Percentiles rank a stretch among this genome's conserved stretches.
phyloP scores from a whole-genome alignment of 2,329 filamentous ascomycete species.

The Teratosphaeria epicoccoides region DNA sequence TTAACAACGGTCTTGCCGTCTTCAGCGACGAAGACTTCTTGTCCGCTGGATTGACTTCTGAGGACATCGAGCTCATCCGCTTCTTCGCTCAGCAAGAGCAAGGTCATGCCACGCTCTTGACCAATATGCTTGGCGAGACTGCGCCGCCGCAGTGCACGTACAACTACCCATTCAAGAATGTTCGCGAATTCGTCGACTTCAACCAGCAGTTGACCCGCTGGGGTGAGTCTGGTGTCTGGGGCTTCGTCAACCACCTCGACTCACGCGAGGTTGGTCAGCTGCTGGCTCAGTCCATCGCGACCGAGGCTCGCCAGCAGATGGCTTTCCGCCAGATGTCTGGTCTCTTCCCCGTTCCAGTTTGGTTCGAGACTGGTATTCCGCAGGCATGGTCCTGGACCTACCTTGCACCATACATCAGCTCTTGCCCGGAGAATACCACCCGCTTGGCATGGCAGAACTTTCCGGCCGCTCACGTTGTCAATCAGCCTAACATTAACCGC shows the following conservation, averaged over 20 bases:
- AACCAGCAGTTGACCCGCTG: constrained; percentile 75
- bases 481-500: constrained; percentile 65
- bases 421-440: constrained; percentile 62
- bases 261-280: constrained; percentile 63
- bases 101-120: constrained; percentile 66
- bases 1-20: constrained; percentile 61
- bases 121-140: constrained; percentile 64
- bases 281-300: constrained; percentile 64
- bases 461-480: constrained; percentile 58
- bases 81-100: constrained; percentile 71
- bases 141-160: constrained; percentile 68
- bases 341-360: constrained; percentile 70
- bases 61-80: constrained; percentile 60
- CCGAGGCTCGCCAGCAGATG: constrained; percentile 72
- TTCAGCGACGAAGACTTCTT: constrained; percentile 62
- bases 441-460: constrained; percentile 78
- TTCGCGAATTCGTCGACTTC: constrained; percentile 72
- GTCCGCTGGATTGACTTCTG: constrained; percentile 53
- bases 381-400: constrained; percentile 80
- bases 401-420: constrained; percentile 69
- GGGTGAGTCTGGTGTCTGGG: constrained; percentile 70
- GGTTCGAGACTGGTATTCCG: constrained; percentile 69
- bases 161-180: constrained; percentile 66
- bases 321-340: constrained; percentile 76
- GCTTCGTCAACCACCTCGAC: constrained; percentile 68